Conservation (phyloP, 2,329 filamentous ascomycete species). For the Claviceps sp. region DNA sequence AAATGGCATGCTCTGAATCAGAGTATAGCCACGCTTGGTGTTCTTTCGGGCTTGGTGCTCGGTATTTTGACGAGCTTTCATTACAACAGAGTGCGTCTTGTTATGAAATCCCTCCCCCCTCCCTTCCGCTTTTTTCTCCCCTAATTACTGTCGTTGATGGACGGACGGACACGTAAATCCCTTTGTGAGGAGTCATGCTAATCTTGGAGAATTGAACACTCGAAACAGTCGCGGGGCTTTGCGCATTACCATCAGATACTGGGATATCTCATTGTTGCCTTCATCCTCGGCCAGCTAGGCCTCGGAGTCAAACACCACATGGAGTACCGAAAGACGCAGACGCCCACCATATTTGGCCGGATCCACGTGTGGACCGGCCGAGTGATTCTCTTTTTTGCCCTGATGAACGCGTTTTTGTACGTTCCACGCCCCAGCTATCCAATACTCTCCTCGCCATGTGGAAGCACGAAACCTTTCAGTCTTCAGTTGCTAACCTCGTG, state of each 20-base stretch:
- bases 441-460: too few relatives aligned
- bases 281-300: constrained; percentile 38
- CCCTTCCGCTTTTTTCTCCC: neutral
- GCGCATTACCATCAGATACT: constrained; percentile 44
- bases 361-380: constrained; percentile 47
- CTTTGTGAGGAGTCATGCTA: neutral
- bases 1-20: constrained; percentile 44
- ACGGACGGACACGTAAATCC: neutral
- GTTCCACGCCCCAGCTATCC: constrained; percentile 11
- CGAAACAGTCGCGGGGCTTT: constrained; percentile 35
- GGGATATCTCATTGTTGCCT: constrained; percentile 38
- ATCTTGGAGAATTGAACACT: neutral
- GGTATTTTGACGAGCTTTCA: constrained; percentile 38
- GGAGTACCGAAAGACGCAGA: constrained; percentile 34
- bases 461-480: too few relatives aligned
- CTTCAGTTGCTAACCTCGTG: neutral
- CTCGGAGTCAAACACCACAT: constrained; percentile 44
- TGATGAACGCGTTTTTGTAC: constrained; percentile 44
- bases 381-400: constrained; percentile 36
- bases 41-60: constrained; percentile 35
- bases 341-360: constrained; percentile 35
- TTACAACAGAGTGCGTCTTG: constrained; percentile 37
- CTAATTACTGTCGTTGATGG: neutral
- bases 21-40: constrained; percentile 31
- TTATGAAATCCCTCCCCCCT: neutral